Evolutionary conservation across 2,329 filamentous ascomycete species (phyloP).

Genomic region (Colletotrichum sp.): DNA sequence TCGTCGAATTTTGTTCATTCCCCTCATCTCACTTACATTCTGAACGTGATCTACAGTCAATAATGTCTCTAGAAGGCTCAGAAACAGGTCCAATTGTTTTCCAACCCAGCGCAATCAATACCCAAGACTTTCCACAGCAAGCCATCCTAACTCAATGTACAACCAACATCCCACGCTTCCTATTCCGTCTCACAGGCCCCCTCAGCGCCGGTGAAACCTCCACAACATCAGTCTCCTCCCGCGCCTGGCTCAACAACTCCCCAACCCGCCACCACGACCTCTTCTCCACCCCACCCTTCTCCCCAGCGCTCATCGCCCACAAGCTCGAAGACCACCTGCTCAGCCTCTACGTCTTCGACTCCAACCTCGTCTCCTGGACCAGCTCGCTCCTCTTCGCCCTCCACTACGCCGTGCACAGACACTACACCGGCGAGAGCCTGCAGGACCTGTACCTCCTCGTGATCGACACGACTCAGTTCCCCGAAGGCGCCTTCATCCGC

Average conservation of each 20-base stretch:
- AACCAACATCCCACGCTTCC: not conserved
- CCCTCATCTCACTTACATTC: accelerated
- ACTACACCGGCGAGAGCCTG: not conserved
- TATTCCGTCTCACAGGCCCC: not conserved
- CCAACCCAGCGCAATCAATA: not conserved
- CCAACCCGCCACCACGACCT: not conserved
- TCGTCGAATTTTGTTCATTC: accelerated
- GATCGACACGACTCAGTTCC: not conserved
- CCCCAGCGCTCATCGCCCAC: not conserved
- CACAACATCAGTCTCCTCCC: not conserved
- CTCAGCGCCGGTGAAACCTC: not conserved
- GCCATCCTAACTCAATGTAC: not conserved
- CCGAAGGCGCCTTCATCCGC: not conserved
- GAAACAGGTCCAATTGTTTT: not conserved
- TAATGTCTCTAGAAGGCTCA: not conserved
- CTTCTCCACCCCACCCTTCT: not conserved
- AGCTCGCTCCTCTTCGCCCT: not conserved
- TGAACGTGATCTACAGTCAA: accelerated
- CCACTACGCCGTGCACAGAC: not conserved
- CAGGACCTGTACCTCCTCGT: not conserved
- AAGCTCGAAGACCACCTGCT: not conserved
- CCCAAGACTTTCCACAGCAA: not conserved
- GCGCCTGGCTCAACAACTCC: not conserved
- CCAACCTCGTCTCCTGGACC: not conserved
- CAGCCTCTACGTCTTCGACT: not conserved